Evolutionary conservation across 352 stramenopile species (phyloP).

Genomic region (Thraustotheca clavata): DNA sequence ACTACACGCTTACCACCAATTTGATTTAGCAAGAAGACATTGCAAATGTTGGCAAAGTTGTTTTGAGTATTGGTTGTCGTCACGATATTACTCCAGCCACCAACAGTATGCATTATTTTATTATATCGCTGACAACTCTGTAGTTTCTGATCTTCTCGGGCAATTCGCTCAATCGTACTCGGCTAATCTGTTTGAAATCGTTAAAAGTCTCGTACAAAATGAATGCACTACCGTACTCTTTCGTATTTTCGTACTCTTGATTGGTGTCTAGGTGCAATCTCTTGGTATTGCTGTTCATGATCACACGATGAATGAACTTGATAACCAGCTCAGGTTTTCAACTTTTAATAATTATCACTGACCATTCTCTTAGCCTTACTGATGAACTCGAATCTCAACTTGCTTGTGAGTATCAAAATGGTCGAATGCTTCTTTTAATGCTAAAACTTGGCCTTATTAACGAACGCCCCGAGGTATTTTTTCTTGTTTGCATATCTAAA

Average conservation of each 20-base stretch:
- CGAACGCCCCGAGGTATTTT: conserved; percentile 45
- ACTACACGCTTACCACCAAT: not conserved
- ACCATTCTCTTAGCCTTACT: not conserved
- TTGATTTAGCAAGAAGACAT: conserved; percentile 51
- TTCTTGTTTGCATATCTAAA: not conserved
- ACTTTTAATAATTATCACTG: not conserved
- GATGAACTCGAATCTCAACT: conserved; percentile 46
- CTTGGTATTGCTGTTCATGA: not conserved
- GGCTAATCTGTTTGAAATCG: not conserved
- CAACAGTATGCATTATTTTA: not conserved
- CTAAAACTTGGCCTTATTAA: conserved; percentile 63
- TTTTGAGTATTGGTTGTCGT: conserved; percentile 23
- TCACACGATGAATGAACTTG: not conserved
- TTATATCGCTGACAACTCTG: not conserved
- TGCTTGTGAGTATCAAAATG: conserved; percentile 67
- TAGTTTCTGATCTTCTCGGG: not conserved
- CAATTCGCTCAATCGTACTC: conserved; percentile 10
- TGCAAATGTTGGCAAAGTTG: conserved; percentile 32
- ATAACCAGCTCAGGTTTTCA: not conserved
- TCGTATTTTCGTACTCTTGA: not conserved
- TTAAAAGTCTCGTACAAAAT: not conserved
- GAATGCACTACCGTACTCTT: not conserved
- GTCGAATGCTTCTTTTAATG: conserved; percentile 64
- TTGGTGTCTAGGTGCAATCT: not conserved
- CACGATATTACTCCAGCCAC: not conserved